Evolutionary conservation across 768 basidiomycete species (phyloP), one percentile per base, ranked within the genome.

Genomic region (Phlegmacium glaucopus): DNA sequence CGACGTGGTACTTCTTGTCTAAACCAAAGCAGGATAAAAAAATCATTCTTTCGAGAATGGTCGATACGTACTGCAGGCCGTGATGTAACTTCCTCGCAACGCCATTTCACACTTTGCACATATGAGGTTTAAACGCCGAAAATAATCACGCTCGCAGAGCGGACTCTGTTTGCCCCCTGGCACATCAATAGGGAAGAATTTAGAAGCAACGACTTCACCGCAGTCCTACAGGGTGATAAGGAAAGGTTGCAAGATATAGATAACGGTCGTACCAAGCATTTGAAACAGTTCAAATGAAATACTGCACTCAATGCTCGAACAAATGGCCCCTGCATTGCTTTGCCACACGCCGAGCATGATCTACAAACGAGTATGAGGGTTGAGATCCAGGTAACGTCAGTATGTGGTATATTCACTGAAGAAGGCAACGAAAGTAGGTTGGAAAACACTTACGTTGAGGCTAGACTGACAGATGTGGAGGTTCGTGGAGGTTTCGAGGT

Each of bases 1-100:
- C 96, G 56, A 98, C 94, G 66, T 99, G 95, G 69, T 85, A 99
- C 69, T 99, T 99, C 77, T 94, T 92, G 74, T 88, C 94, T 97
- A 67, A 5, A 59, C 3, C 22, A 37, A 49, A 36, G 28, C 45
- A 49, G 16, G n/a, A 37, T 28, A 35, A 25, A 44, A 41, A 29
- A 26, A 22, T 2, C 22, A 5, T 22, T 2, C 22, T 22, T 22
- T 22, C n/a, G n/a, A 22, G 5, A 22, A 22, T 22, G 3, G 22
- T 22, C 36, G 32, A 30, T 22, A 68, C 74, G 59, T 62, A 97
- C 95, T 94, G 77, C 96, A 96, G 36, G 96, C 96, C 36, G 96
- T 99, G 73, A 99, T 98, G 61, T 99, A 99, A 70, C 93, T 96
- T 45, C 94, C 95, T 60, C 96, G 77, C 50, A 99, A 69, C 34